Evolutionary conservation across 768 basidiomycete genomes (phyloP).

Genomic region (Strobilomyces echinocephalus): DNA sequence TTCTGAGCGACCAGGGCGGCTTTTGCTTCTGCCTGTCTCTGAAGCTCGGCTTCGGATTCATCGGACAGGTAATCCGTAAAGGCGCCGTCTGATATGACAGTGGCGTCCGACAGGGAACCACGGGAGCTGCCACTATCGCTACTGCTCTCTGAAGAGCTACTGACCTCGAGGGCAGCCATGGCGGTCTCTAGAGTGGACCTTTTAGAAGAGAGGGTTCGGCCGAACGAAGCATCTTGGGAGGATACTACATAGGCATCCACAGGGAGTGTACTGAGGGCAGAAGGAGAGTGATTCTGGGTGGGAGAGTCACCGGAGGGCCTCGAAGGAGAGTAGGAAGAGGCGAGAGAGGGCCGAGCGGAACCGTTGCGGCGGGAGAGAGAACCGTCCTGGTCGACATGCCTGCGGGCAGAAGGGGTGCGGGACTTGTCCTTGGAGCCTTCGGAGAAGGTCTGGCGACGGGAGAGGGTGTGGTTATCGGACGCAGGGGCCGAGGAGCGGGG

Average conservation of each 20-base stretch:
- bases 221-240: constrained; percentile 30
- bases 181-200: constrained; percentile 35
- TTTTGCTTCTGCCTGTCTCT: constrained; percentile 77
- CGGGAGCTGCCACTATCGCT: constrained; percentile 48
- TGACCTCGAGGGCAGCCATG: constrained; percentile 36
- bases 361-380: constrained; percentile 44
- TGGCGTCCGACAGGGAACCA: constrained; percentile 65
- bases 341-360: constrained; percentile 41
- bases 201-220: constrained; percentile 32
- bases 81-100: constrained; percentile 79
- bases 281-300: constrained; percentile 15
- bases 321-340: constrained; percentile 28
- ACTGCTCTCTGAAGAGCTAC: constrained; percentile 51
- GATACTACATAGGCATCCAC: constrained; percentile 20
- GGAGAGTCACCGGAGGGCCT: constrained; percentile 21
- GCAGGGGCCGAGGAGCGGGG: constrained; percentile 32
- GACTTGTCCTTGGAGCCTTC: constrained; percentile 54
- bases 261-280: constrained; percentile 17
- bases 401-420: constrained; percentile 59
- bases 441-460: constrained; percentile 46
- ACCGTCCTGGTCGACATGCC: constrained; percentile 51
- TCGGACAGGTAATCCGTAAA: constrained; percentile 92
- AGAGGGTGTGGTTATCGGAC: constrained; percentile 39
- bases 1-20: constrained; percentile 77
- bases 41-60: constrained; percentile 85